Conservation (phyloP, 768 basidiomycete genomes). For the Russula sp. region DNA sequence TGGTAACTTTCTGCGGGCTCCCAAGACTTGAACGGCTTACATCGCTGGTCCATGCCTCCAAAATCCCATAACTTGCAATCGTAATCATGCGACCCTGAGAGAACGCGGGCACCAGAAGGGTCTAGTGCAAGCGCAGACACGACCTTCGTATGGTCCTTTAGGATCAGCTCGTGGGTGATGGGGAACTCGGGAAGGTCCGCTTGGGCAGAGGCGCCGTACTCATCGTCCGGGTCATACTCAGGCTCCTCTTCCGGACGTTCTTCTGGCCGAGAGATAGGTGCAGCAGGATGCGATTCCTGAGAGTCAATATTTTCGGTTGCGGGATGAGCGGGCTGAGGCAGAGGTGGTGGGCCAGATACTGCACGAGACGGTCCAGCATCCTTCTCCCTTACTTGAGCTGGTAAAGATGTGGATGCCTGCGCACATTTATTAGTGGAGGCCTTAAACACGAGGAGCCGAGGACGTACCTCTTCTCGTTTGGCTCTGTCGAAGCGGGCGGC, state of each 20-base stretch:
- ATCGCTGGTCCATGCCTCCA: conserved; percentile 88
- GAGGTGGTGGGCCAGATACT: conserved; percentile 23
- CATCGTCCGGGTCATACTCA: conserved; percentile 36
- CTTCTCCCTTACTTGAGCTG: conserved; percentile 25
- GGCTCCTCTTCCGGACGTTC: conserved; percentile 27
- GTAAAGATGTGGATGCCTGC: conserved; percentile 7
- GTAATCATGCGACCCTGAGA: conserved; percentile 94
- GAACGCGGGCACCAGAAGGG: conserved; percentile 86
- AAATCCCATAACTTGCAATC: conserved; percentile 99
- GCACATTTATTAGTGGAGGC: background rate
- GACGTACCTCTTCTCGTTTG: conserved; percentile 46
- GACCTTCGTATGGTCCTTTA: conserved; percentile 96
- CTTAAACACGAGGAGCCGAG: background rate
- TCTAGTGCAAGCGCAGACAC: conserved; percentile 90
- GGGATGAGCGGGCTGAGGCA: background rate
- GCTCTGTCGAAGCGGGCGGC: conserved; percentile 75
- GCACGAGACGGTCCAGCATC: conserved; percentile 27
- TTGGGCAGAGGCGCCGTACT: conserved; percentile 40
- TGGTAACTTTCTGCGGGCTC: conserved; percentile 93
- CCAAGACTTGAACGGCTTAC: conserved; percentile 95
- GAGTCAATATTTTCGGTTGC: background rate
- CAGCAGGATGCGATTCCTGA: background rate
- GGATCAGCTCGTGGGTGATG: conserved; percentile 79
- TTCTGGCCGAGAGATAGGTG: conserved; percentile 13
- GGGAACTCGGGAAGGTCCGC: conserved; percentile 64